Percentiles rank a stretch among this genome's conserved stretches.
Evolutionary conservation across 192 early-diverging fungal species (phyloP).

Genomic region (Phycomyces nitens): DNA sequence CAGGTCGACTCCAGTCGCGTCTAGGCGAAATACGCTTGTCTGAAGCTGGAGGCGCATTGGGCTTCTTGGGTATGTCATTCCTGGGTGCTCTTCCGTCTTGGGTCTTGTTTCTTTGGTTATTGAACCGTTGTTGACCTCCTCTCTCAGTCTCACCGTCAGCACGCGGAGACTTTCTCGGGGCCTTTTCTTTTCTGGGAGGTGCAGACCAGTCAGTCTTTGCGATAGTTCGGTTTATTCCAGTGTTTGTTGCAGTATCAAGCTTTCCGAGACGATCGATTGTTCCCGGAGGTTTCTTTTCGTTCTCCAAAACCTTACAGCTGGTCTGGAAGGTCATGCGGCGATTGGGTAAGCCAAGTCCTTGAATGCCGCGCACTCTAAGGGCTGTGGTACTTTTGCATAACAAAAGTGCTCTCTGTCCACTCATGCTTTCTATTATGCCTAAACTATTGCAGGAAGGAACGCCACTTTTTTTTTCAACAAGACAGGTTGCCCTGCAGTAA

Average conservation of each 20-base stretch:
- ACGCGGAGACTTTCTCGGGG: not conserved
- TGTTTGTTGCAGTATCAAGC: not conserved
- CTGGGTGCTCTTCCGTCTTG: not conserved
- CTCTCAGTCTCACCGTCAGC: not conserved
- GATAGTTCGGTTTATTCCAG: not conserved
- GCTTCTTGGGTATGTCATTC: not conserved
- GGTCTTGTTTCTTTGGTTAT: not conserved
- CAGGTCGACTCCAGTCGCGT: conserved; percentile 22
- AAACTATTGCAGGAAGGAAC: not conserved
- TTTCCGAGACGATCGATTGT: not conserved
- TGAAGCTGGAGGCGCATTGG: not conserved
- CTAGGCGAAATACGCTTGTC: not conserved
- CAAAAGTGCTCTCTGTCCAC: conserved; percentile 14
- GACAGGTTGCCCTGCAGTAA: not conserved
- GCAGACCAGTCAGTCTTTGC: not conserved
- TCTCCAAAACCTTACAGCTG: not conserved
- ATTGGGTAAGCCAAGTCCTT: not conserved
- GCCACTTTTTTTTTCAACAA: not conserved
- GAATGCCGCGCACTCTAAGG: not conserved
- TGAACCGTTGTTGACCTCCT: conserved; percentile 4
- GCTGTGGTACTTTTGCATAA: not conserved
- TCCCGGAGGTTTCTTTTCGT: not conserved
- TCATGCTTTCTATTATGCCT: not conserved
- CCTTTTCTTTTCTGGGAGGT: not conserved
- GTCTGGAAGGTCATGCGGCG: not conserved